These are phyloP conservation scores for Aspergillus vadensis DNA, from an alignment of 2,329 filamentous ascomycete genomes.

Conservation along the genomic window DNA sequence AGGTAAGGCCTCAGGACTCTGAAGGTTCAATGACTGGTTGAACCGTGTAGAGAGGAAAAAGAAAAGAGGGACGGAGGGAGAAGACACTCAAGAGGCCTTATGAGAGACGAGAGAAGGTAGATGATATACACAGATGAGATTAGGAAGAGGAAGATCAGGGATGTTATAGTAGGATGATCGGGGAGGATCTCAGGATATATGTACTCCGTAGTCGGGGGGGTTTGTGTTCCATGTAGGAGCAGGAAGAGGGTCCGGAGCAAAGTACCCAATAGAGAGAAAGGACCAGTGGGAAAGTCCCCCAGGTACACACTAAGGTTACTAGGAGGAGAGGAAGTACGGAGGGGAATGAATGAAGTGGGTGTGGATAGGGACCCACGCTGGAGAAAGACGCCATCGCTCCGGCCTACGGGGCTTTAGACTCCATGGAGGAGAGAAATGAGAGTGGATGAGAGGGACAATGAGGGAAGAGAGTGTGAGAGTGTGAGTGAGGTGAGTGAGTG, in stretches of 20 bases:
- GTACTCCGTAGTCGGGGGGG: conserved; percentile 6
- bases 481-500: too few species aligned
- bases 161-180: conserved; percentile 10
- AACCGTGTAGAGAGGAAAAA: background rate
- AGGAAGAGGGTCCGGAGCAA: conserved; percentile 8
- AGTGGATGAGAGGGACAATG: background rate
- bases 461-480: background rate
- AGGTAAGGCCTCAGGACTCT: background rate
- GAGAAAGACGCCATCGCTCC: conserved; percentile 5
- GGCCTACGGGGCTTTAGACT: background rate
- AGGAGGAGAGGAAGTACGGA: conserved; percentile 1
- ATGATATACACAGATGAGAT: background rate
- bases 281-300: background rate
- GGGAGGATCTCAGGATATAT: conserved; percentile 17
- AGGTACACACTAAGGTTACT: conserved; percentile 1
- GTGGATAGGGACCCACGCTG: background rate
- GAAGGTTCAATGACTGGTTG: background rate
- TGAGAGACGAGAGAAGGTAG: background rate
- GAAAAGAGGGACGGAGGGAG: background rate
- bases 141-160: conserved; percentile 3
- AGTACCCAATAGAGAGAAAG: conserved; percentile 4
- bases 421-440: background rate
- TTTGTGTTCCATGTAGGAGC: background rate
- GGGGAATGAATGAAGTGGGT: background rate
- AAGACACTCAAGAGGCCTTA: background rate